These are phyloP conservation scores for Camellia granthamiana DNA, from an alignment of 148 eudicot species.

Conservation along the genomic window DNA sequence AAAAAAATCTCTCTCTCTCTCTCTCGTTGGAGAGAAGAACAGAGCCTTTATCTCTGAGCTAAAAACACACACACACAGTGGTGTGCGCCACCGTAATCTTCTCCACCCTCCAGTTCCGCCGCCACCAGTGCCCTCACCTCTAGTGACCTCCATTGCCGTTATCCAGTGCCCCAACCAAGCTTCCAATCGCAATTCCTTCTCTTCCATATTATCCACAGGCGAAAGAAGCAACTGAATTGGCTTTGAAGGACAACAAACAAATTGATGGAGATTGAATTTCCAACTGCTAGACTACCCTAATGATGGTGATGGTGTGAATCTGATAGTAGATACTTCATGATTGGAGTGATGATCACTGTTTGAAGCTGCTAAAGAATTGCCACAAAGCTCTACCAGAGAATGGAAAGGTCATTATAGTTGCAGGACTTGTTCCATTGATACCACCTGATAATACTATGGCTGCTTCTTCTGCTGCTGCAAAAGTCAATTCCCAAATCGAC, in stretches of 20 bases:
- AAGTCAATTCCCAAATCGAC: slow-evolving; percentile 26
- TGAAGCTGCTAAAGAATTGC: slow-evolving; percentile 40
- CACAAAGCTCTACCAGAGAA: slow-evolving; percentile 31
- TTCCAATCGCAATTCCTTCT: too few species aligned
- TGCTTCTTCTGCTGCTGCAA: slow-evolving; percentile 13
- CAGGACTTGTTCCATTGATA: slow-evolving; percentile 21
- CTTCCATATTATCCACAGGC: too few species aligned
- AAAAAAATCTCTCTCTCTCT: too few species aligned
- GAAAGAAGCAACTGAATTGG: slow-evolving; percentile 76
- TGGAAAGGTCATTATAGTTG: slow-evolving; percentile 43
- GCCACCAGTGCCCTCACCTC: too few species aligned
- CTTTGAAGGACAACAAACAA: slow-evolving; percentile 58
- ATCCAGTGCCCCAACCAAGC: too few species aligned
- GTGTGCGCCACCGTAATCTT: too few species aligned
- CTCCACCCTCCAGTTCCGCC: too few species aligned
- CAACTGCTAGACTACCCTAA: neutral
- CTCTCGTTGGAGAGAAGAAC: too few species aligned
- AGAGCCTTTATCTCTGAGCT: too few species aligned
- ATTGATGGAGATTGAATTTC: too few species aligned
- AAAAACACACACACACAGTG: too few species aligned
- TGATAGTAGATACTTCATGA: slow-evolving; percentile 46
- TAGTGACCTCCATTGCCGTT: too few species aligned
- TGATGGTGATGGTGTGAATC: neutral
- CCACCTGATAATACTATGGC: neutral
- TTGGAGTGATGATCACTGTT: slow-evolving; percentile 46